Evolutionary conservation across 2,329 filamentous ascomycete species (phyloP).

Genomic region (Aotearoamyces nothofagi): DNA sequence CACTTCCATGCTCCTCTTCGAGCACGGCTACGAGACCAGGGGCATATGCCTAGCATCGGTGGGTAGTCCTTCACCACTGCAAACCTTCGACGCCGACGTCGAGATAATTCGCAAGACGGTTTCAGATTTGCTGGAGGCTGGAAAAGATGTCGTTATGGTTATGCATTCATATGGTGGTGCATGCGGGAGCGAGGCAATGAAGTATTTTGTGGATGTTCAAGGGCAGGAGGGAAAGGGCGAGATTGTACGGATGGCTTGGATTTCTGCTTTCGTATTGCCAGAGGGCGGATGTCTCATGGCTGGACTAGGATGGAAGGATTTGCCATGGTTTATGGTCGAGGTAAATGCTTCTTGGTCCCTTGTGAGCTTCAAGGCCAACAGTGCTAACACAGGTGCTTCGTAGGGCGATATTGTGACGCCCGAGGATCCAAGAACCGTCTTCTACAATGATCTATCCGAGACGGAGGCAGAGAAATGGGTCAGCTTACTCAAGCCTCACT

Average conservation of each 20-base stretch:
- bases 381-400: no score
- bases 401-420: background rate
- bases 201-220: background rate
- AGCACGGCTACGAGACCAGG: background rate
- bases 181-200: constrained; percentile 16
- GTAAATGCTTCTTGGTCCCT: background rate
- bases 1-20: background rate
- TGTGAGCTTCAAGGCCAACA: no score
- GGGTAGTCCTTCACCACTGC: background rate
- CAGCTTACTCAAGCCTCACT: background rate
- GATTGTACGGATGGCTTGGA: background rate
- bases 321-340: constrained; percentile 1
- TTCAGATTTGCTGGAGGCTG: constrained; percentile 18
- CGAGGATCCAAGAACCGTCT: background rate
- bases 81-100: constrained; percentile 15
- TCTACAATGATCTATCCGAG: constrained; percentile 1
- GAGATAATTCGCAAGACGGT: constrained; percentile 4
- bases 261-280: background rate
- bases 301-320: constrained; percentile 1
- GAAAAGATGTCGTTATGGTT: constrained; percentile 22
- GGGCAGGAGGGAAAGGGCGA: background rate
- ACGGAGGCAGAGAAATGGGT: background rate
- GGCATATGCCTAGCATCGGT: background rate
- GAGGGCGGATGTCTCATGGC: background rate
- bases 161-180: constrained; percentile 24